phyloP scores from a whole-genome alignment of 2,329 filamentous ascomycete genomes.

The Epichloe scottii region DNA sequence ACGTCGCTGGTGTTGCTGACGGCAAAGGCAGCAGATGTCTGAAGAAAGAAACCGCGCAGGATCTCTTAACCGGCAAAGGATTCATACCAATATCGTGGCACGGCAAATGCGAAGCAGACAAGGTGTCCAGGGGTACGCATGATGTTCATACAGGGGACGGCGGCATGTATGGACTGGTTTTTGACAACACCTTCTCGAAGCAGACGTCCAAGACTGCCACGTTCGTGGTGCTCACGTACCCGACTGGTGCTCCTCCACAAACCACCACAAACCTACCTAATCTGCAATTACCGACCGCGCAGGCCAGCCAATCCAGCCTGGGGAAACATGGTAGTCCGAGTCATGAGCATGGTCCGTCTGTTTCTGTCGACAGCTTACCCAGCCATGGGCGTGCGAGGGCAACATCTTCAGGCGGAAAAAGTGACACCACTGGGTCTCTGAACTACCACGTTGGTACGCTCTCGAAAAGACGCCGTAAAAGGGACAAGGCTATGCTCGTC shows the following conservation, averaged over 20 bases:
- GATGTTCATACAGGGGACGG: conserved; percentile 63
- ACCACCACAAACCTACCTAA: conserved; percentile 58
- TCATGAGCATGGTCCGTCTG: conserved; percentile 31
- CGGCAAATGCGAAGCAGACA: conserved; percentile 93
- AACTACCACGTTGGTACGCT: conserved; percentile 74
- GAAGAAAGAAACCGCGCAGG: conserved; percentile 50
- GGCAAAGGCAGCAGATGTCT: conserved; percentile 34
- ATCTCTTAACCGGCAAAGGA: conserved; percentile 53
- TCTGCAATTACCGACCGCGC: conserved; percentile 28
- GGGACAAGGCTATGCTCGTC: conserved; percentile 81
- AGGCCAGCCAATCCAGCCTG: conserved; percentile 38
- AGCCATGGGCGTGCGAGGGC: conserved; percentile 31
- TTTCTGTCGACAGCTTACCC: conserved; percentile 49
- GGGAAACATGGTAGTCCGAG: conserved; percentile 34
- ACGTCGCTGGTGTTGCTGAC: conserved; percentile 28
- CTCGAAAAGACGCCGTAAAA: conserved; percentile 87
- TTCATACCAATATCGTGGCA: conserved; percentile 69
- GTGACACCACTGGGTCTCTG: conserved; percentile 30
- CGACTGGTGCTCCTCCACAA: conserved; percentile 66
- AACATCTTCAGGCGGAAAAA: conserved; percentile 38
- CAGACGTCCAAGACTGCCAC: conserved; percentile 88
- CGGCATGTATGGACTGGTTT: conserved; percentile 92
- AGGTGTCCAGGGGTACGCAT: conserved; percentile 81
- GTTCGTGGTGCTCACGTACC: conserved; percentile 88
- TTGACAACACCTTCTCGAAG: conserved; percentile 98